Base-by-base conservation (phyloP, 805 yeast genomes). In the Pichia sporocuriosa region DNA sequence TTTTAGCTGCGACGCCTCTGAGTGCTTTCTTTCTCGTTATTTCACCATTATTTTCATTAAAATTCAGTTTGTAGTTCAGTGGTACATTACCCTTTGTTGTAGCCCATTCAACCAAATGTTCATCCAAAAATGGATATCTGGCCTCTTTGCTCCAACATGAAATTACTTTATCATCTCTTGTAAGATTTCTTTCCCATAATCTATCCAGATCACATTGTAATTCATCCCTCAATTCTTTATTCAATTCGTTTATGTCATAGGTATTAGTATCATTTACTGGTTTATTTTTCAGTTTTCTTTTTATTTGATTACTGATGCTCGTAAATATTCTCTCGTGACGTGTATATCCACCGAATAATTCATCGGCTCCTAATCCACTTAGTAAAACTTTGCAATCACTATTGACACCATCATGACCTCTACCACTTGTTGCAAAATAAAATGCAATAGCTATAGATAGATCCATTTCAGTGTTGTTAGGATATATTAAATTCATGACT, bases 281-380 rank as follows among this genome's bases (percentile, higher is more conserved):
- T 39, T 46, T 52, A 16, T 46, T 43, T 25, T 54, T 52, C 8
- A 52, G 10, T n/a, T 16, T 23, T 20, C 57, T 39, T 41, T 52
- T 43, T 32, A 49, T 36, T 47, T 57, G 42, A 47, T 53, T 49
- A 42, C 63, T 46, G 5, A 56, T 39, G 11, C 53, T 51, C 0
- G 68, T 63, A 55, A 74, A 73, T 2, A 73, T 54, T 26, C 75
- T 61, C 47, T 76, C 81, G 52, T 93, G 94, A 34, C 97, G 71
- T 19, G 95, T 84, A 58, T 93, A 93, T 0, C 99, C 99, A 0
- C 96, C 99, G 67, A 84, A 89, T 16, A 93, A 63, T 61, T 93
- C 99, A 63, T 93, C 99, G 0, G 98, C 98, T 1, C 99, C 99
- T 11, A 93, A 68, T 0, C 99, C 99, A 40, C 96, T 85, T 27